Evolutionary conservation across 371 early-diverging fungal species (phyloP), one percentile per base, ranked within the genome.

Genomic region (Nosema muscidifuracis): DNA sequence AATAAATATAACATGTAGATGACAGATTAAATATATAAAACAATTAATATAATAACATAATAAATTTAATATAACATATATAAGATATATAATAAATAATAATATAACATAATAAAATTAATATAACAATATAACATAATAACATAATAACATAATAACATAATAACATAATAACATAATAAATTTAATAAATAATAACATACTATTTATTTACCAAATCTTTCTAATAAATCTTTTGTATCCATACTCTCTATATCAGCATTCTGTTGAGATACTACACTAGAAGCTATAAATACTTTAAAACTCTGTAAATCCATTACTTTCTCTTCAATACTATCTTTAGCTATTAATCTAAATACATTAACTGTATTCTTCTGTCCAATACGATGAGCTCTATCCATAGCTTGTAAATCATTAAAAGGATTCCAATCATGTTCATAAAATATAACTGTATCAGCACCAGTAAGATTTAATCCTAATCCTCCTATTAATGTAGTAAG

Each of bases 341-440:
- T 87, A 3, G 90, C 87, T 74, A 94, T 92, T 61, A 94, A 81
- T 24, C 93, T 87, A 82, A 91, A 92, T 0, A 92, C 94, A 81
- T 91, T 94, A 63, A 96, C 97, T 30, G 91, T 91, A 77, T 91
- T 90, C 80, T 93, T 95, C 80, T 99, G 94, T 7, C 95, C 95
- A 60, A 95, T 85, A 60, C 95, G 87, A 81, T 95, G 95, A 0
- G 92, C 94, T 65, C 95, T 88, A 77, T 94, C 95, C 95, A 94
- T 95, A 2, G 95, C 95, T 79, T 95, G 94, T 40, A 87, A 86
- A 80, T 98, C 97, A 77, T 93, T 95, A 88, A 93, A 92, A 0
- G 99, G 99, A 81, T 99, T 99, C 92, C 97, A 99, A 78, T 99
- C 99, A 82, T 95, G 96, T 82, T 99, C 99, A 15, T 94, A 93